A percentile compares a stretch with the other conserved stretches of the same genome.
These are phyloP conservation scores for Avena atlantica DNA, from an alignment of 176 grass and related monocot species.

Conservation along the genomic window DNA sequence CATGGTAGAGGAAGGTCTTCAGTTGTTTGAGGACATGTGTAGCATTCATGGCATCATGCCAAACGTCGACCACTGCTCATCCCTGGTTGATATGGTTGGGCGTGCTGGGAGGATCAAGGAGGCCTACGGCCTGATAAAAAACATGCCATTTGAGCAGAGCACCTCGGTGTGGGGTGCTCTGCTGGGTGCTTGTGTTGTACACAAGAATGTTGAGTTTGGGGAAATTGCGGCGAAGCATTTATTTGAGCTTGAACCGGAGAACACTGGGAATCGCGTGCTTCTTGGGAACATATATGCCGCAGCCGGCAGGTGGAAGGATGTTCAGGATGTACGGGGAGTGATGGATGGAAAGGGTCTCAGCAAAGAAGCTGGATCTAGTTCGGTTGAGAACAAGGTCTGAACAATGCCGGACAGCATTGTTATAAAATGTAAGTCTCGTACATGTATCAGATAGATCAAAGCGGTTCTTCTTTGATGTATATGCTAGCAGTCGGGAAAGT, in stretches of 20 bases:
- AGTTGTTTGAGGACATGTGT: slow-evolving; percentile 49
- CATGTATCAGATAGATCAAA: slow-evolving; percentile 11
- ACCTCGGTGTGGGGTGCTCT: slow-evolving; percentile 59
- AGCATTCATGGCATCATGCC: slow-evolving; percentile 51
- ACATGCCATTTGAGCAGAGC: slow-evolving; percentile 58
- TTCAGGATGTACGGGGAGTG: slow-evolving; percentile 51
- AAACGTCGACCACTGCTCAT: slow-evolving; percentile 56
- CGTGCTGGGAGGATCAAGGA: slow-evolving; percentile 69
- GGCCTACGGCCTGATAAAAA: slow-evolving; percentile 55
- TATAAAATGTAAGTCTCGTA: slow-evolving; percentile 32
- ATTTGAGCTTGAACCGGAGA: slow-evolving; percentile 64
- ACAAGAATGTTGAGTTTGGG: slow-evolving; percentile 63
- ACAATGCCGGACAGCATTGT: slow-evolving; percentile 18
- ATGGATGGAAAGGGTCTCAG: slow-evolving; percentile 46
- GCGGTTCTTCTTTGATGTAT: neutral
- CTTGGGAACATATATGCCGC: slow-evolving; percentile 68
- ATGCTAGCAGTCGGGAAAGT: neutral
- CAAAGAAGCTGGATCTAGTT: slow-evolving; percentile 64
- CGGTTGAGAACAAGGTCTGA: slow-evolving; percentile 51
- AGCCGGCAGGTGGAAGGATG: slow-evolving; percentile 60
- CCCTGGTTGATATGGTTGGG: slow-evolving; percentile 66
- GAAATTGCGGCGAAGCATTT: slow-evolving; percentile 59
- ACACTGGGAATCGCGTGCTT: slow-evolving; percentile 64
- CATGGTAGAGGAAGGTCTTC: slow-evolving; percentile 64
- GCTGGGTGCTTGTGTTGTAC: slow-evolving; percentile 70